Percentiles rank a stretch among this genome's conserved stretches.
phyloP scores from a whole-genome alignment of 1,139 yeast genomes.

The Candida labiduridarum region DNA sequence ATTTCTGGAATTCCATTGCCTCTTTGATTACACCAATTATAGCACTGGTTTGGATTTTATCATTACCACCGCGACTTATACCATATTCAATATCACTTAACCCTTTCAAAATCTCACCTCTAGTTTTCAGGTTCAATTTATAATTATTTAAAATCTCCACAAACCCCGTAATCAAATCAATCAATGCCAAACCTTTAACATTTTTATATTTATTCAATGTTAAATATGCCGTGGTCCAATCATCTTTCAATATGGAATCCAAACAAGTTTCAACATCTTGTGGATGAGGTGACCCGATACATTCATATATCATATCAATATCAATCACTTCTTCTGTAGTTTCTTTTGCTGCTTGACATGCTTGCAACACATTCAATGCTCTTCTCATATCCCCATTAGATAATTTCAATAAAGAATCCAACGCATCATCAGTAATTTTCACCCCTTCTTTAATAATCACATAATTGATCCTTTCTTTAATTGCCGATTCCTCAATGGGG shows the following conservation, averaged over 20 bases:
- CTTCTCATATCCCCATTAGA: conserved; percentile 96
- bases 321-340: conserved; percentile 54
- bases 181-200: conserved; percentile 82
- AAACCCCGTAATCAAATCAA: conserved; percentile 80
- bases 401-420: conserved; percentile 63
- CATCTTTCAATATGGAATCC: conserved; percentile 78
- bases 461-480: conserved; percentile 62
- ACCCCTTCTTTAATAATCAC: conserved; percentile 74
- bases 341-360: conserved; percentile 76
- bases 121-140: conserved; percentile 63
- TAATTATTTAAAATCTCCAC: conserved; percentile 67
- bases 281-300: conserved; percentile 96
- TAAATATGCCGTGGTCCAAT: conserved; percentile 78
- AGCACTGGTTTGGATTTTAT: conserved; percentile 87
- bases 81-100: conserved; percentile 89
- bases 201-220: conserved; percentile 67
- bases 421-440: conserved; percentile 59
- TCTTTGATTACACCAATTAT: conserved; percentile 83
- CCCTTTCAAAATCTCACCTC: conserved; percentile 66
- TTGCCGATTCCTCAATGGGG: conserved; percentile 72
- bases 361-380: conserved; percentile 91
- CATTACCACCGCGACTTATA: conserved; percentile 89
- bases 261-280: conserved; percentile 75
- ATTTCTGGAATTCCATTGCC: conserved; percentile 42
- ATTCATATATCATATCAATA: conserved; percentile 80